These are phyloP conservation scores for Pythium myriotylum DNA, from an alignment of 352 stramenopile genomes.

Conservation along the genomic window DNA sequence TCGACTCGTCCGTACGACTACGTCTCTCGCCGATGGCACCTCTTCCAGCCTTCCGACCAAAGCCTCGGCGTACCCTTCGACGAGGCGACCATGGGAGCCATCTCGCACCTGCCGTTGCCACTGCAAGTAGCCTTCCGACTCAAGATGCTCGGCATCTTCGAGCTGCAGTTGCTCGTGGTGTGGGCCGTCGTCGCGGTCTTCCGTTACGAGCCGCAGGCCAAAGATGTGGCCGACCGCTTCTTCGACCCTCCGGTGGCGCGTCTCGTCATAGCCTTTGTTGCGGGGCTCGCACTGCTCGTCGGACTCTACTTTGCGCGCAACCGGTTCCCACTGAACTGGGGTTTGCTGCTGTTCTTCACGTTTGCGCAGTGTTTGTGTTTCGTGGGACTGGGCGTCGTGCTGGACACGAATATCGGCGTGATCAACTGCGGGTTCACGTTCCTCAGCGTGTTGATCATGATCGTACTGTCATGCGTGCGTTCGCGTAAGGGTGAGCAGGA, in stretches of 20 bases:
- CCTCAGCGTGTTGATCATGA: slow-evolving; percentile 26
- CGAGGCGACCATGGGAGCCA: slow-evolving; percentile 2
- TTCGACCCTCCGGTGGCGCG: background rate
- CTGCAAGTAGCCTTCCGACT: slow-evolving; percentile 31
- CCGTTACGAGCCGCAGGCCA: background rate
- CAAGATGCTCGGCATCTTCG: slow-evolving; percentile 29
- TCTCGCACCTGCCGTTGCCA: slow-evolving; percentile 21
- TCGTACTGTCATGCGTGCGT: slow-evolving; percentile 6
- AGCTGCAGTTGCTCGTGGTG: slow-evolving; percentile 29
- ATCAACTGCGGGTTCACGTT: slow-evolving; percentile 31
- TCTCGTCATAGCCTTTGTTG: slow-evolving; percentile 1
- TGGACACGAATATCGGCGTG: slow-evolving; percentile 23
- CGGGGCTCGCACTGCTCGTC: slow-evolving; percentile 19
- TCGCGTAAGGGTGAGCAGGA: no score
- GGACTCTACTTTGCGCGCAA: slow-evolving; percentile 16
- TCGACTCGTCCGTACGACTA: slow-evolving; percentile 6
- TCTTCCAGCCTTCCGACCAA: background rate
- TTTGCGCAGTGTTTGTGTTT: slow-evolving; percentile 17
- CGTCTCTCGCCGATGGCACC: slow-evolving; percentile 6
- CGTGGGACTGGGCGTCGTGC: slow-evolving; percentile 14
- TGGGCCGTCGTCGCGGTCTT: slow-evolving; percentile 11
- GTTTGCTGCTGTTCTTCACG: slow-evolving; percentile 27
- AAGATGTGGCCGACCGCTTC: background rate
- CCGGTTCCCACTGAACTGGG: slow-evolving; percentile 30
- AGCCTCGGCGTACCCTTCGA: background rate